Conservation (phyloP, 2,329 filamentous ascomycete genomes). For the Ophiostoma montium region DNA sequence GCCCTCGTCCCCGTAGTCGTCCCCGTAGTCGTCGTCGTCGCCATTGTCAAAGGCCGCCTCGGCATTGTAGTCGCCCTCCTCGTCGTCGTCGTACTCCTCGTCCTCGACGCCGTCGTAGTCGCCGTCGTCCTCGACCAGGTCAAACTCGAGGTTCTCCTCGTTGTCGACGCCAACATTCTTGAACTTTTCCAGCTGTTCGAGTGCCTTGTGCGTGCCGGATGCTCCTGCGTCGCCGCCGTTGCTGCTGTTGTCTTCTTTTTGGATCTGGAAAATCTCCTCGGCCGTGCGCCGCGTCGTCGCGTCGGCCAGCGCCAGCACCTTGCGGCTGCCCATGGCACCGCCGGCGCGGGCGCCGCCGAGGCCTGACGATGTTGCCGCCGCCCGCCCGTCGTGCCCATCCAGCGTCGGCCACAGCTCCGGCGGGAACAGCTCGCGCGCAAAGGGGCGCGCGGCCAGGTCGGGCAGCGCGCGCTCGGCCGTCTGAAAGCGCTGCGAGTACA, state of each 20-base stretch:
- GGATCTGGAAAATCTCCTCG: conserved; percentile 33
- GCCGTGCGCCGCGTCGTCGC: conserved; percentile 35
- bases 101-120: conserved; percentile 32
- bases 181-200: conserved; percentile 32
- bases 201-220: conserved; percentile 21
- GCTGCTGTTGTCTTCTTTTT: not conserved
- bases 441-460: conserved; percentile 35
- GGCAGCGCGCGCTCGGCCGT: conserved; percentile 38
- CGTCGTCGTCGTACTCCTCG: conserved; percentile 42
- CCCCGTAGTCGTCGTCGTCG: conserved; percentile 32
- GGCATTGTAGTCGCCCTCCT: conserved; percentile 46
- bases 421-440: conserved; percentile 38
- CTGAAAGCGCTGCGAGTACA: conserved; percentile 41
- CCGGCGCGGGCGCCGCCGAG: not conserved
- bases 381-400: conserved; percentile 30
- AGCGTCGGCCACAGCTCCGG: conserved; percentile 40
- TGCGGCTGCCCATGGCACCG: conserved; percentile 11
- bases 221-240: no score
- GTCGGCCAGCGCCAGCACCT: conserved; percentile 28
- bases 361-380: no score
- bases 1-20: conserved; percentile 37
- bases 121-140: conserved; percentile 34
- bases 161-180: conserved; percentile 26
- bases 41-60: conserved; percentile 47
- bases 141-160: conserved; percentile 25